These are phyloP conservation scores for Pyrenochaeta sp. DNA, from an alignment of 2,329 filamentous ascomycete species.

Conservation along the genomic window DNA sequence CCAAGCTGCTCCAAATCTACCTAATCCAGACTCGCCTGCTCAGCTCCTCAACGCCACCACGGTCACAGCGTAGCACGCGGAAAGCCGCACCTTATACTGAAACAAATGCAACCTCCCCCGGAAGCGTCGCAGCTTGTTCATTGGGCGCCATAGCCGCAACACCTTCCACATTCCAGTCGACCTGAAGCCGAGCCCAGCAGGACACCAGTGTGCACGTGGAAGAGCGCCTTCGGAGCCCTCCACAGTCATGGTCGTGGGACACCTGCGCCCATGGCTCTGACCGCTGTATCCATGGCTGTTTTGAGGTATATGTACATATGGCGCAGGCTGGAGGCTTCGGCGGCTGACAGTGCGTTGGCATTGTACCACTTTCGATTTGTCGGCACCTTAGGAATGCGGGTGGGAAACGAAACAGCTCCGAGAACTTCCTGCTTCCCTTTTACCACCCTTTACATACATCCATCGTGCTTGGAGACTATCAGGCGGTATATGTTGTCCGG, in stretches of 20 bases:
- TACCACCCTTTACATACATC: too few species aligned
- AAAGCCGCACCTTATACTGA: conserved; percentile 1
- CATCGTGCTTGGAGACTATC: too few species aligned
- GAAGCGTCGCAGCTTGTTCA: neutral
- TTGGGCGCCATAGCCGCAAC: neutral
- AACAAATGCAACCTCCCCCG: neutral
- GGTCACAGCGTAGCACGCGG: neutral
- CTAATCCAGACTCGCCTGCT: neutral
- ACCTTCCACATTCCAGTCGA: neutral
- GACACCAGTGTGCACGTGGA: neutral
- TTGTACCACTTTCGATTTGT: neutral
- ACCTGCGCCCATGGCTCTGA: neutral
- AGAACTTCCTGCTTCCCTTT: neutral
- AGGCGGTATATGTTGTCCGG: too few species aligned
- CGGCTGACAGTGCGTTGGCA: neutral
- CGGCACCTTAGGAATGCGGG: neutral
- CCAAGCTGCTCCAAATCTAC: neutral
- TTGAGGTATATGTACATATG: neutral
- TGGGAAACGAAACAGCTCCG: neutral
- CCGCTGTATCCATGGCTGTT: neutral
- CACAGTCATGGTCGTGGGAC: neutral
- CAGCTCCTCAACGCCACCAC: neutral
- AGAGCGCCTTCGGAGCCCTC: neutral
- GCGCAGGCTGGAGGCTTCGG: neutral
- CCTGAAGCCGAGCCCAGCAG: neutral